Base-by-base conservation (phyloP, 108 stramenopile species). In the Licmophora abbreviata region DNA sequence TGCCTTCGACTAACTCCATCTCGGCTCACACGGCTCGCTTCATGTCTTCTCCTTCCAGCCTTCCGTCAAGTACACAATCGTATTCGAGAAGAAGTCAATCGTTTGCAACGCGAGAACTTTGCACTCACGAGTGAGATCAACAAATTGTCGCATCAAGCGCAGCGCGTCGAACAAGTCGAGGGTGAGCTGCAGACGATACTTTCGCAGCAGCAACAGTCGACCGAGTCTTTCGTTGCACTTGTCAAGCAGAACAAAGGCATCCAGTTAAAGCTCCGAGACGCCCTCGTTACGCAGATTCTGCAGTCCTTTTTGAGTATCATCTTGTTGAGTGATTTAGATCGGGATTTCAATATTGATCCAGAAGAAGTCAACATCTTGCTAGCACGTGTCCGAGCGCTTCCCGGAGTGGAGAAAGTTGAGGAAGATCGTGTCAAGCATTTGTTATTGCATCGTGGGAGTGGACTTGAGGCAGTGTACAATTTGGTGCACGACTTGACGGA, bases 51-150 rank as follows among this genome's bases (percentile, higher is more conserved):
- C 12, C 34, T 15, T 21, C 8, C 22, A 44, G 43, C 43, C 12
- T 21, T 44, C 43, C 43, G 43, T 7, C 12, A 44, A 17, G 43
- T 44, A 14, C 43, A 44, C 17, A 44, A 44, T 44, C 12, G 12
- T 18, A 8, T 44, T 8, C 43, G 43, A 7, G 20, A 44, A 18
- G 17, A 44, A 14, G 43, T 44, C 8, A 44, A 44, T 44, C 43
- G 43, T 21, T 21, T 44, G 12, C 15, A n/a, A 8, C 8, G 8
- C 8, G 43, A 44, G 43, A 44, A 44, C 22, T 8, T 21, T n/a
- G 43, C 15, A 21, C 17, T 44, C 20, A 21, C 15, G 15, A n/a
- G 22, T 17, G 20, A 44, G 17, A 44, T 21, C 17, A 17, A n/a
- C 22, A n/a, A 21, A 8, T 17, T 44, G 17, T 15, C 12, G 9